A percentile compares a stretch with the other conserved stretches of the same genome.
Evolutionary conservation across 805 yeast species (phyloP).

Genomic region (Kazachstania taianensis): DNA sequence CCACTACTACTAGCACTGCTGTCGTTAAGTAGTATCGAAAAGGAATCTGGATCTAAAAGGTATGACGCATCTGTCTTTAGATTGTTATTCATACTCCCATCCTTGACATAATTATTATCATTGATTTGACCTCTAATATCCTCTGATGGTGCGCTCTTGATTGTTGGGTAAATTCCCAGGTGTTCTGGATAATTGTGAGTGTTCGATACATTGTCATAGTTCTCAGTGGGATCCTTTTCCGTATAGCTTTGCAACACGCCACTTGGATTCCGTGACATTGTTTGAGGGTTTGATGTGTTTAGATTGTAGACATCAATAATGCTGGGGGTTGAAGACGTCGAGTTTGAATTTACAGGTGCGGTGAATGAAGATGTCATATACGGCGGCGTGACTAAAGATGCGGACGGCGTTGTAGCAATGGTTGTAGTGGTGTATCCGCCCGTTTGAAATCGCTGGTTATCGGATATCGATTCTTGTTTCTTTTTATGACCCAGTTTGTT

Average conservation of each 20-base stretch:
- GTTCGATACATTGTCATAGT: background rate
- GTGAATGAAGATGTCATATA: slow-evolving; percentile 6
- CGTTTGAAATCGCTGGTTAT: slow-evolving; percentile 7
- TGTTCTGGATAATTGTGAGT: background rate
- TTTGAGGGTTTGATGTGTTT: background rate
- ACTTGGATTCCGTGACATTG: no score
- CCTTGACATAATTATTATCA: no score
- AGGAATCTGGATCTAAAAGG: slow-evolving; percentile 5
- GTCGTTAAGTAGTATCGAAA: slow-evolving; percentile 10
- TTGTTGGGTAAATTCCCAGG: background rate
- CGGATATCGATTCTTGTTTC: slow-evolving; percentile 28
- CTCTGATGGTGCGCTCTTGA: background rate
- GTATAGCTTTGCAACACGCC: no score
- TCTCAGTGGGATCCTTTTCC: no score
- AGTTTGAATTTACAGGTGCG: slow-evolving; percentile 4
- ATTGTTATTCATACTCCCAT: background rate
- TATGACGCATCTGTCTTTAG: background rate
- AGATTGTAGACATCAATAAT: slow-evolving; percentile 2
- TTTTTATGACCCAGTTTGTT: slow-evolving; percentile 16
- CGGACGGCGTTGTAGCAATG: slow-evolving; percentile 8
- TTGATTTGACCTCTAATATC: no score
- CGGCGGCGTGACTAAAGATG: slow-evolving; percentile 7
- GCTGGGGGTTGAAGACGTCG: slow-evolving; percentile 8
- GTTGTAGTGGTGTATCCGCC: slow-evolving; percentile 1
- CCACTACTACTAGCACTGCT: slow-evolving; percentile 19